Base-by-base conservation (phyloP, 2,329 filamentous ascomycete species). In the Colletotrichum melonis region DNA sequence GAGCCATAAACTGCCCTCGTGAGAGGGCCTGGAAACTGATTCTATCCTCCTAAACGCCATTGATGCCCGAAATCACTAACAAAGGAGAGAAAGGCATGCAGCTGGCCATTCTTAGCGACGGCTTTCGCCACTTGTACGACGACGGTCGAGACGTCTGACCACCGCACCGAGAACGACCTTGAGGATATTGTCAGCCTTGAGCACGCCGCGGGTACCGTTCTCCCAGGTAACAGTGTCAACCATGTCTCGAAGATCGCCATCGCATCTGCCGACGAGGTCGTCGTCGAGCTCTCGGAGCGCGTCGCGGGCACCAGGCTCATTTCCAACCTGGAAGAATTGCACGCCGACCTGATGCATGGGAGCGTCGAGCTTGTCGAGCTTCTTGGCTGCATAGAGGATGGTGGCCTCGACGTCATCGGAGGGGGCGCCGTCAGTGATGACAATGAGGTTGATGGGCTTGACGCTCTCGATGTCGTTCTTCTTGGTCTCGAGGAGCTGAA, bases 281-380 rank as follows among this genome's bases (percentile, higher is more conserved):
- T 98, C 94, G 79, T 98, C 96, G 8, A 98, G 86, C 59, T 92
- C 87, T 76, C 89, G 85, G 52, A 98, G 86, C 68, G 92, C 91
- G 76, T 87, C 82, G 1, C 87, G 86, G 0, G 95, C 96, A 0
- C 82, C 85, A 0, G 84, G 79, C 77, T 97, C 94, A 63, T 89
- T 88, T 69, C 97, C 96, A 57, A 98, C 93, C 83, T 98, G 96
- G 86, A 98, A 97, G 85, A 98, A 98, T 81, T 98, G 96, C 69
- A 98, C 91, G 42, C 96, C 96, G 9, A 98, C 86, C 84, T 98
- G 97, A 86, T 93, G 93, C 1, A 92, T 88, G 4, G 92, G 91
- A 0, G 95, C 95, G 9, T 92, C 88, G 8, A 93, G 81, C 64
- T 82, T 82, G 78, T 97, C 93, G 38, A 98, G 89, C 78, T 90